Evolutionary conservation across 2,329 filamentous ascomycete species (phyloP), one percentile per base, ranked within the genome.

Genomic region (Geosmithia putterillii): DNA sequence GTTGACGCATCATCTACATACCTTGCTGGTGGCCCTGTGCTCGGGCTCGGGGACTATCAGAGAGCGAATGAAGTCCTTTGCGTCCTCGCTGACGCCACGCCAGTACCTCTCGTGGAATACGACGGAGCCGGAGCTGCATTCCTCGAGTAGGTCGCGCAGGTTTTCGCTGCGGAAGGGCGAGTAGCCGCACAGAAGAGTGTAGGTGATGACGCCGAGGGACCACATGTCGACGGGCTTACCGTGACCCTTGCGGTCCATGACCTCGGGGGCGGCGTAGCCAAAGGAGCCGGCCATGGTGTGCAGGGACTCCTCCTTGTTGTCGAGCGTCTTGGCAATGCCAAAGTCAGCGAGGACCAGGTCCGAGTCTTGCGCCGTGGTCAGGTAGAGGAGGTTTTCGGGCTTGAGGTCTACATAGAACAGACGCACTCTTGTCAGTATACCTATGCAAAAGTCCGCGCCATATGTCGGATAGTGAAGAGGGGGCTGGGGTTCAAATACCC

Each of bases 151-250:
- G 55, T 96, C 92, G 51, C 83, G 76, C 41, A 98, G 72, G 56
- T 86, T 95, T 69, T 98, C 92, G 48, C 88, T 92, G 52, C 92
- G 82, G 76, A 98, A 98, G 18, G 92, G 92, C 38, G 90, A 95
- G 70, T 98, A 98, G 52, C 92, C 92, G 60, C 94, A 98, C 42
- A 98, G 83, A 22, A 98, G 74, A 15, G 92, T 98, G 66, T 98
- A 98, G 37, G 92, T 96, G 57, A 98, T 98, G 56, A 98, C 92
- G 48, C 92, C 92, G 65, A 98, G 76, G 3, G 92, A 96, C 92
- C 92, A 98, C 86, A 98, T 95, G 60, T 98, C 92, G 28, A 96
- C 92, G 4, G 92, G 87, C 65, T 96, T 98, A 60, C 92, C 92
- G 61, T 98, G 94, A 18, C 92, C 92, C 58, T 86, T 81, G 72